These are phyloP conservation scores for Candida xiaguanensis DNA, from an alignment of 805 yeast species.

Conservation along the genomic window DNA sequence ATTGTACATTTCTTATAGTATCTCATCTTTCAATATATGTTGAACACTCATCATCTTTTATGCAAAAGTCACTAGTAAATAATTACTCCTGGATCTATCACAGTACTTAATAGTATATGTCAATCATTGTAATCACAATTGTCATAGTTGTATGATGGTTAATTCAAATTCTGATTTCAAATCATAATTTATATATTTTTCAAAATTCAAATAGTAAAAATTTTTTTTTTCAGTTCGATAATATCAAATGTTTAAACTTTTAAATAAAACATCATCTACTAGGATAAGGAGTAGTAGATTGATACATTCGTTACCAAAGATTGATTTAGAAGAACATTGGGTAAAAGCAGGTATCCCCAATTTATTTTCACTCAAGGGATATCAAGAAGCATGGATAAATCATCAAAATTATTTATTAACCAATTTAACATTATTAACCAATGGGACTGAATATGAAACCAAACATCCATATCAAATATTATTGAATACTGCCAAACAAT, in stretches of 20 bases:
- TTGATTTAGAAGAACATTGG: slow-evolving; percentile 40
- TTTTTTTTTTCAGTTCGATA: neutral
- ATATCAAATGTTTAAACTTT: neutral
- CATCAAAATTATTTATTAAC: slow-evolving; percentile 67
- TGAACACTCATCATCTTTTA: too few relatives aligned
- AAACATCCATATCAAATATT: slow-evolving; percentile 70
- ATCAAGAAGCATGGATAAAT: slow-evolving; percentile 73
- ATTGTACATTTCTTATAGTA: too few relatives aligned
- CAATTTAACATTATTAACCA: slow-evolving; percentile 59
- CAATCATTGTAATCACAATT: too few relatives aligned
- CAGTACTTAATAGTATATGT: too few relatives aligned
- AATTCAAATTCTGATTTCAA: too few relatives aligned
- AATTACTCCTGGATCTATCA: too few relatives aligned
- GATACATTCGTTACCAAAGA: slow-evolving; percentile 63
- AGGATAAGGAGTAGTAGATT: slow-evolving; percentile 18
- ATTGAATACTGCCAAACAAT: slow-evolving; percentile 60
- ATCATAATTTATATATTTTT: too few relatives aligned
- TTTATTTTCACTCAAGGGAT: slow-evolving; percentile 62
- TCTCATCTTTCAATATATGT: too few relatives aligned
- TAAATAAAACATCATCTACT: neutral
- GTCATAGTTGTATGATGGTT: too few relatives aligned
- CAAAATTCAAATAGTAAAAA: too few relatives aligned
- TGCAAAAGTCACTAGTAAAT: too few relatives aligned
- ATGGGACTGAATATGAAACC: slow-evolving; percentile 77
- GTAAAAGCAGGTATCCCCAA: slow-evolving; percentile 55